Conservation (phyloP, 2,329 filamentous ascomycete genomes). For the Catunica adiposa region DNA sequence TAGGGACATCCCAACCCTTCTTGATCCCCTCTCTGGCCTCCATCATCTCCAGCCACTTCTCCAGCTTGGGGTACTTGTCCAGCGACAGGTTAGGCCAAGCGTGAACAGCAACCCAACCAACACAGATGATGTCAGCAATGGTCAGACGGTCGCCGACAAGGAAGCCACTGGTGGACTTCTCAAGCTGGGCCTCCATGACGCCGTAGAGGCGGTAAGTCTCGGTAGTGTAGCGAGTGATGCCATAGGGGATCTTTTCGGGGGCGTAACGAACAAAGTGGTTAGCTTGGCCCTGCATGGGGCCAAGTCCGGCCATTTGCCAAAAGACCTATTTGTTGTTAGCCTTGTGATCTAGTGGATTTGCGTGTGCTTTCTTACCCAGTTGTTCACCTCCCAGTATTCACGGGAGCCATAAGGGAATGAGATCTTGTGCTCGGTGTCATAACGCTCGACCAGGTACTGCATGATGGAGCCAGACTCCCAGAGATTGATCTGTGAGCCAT, state of each 20-base stretch:
- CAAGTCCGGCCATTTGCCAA: slow-evolving; percentile 65
- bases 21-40: slow-evolving; percentile 53
- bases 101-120: slow-evolving; percentile 54
- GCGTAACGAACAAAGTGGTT: slow-evolving; percentile 77
- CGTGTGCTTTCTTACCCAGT: slow-evolving; percentile 41
- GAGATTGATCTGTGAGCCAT: slow-evolving; percentile 56
- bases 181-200: slow-evolving; percentile 57
- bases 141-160: slow-evolving; percentile 53
- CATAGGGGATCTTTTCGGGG: slow-evolving; percentile 67
- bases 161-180: slow-evolving; percentile 36
- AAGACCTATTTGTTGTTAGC: slow-evolving; percentile 29
- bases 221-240: slow-evolving; percentile 64
- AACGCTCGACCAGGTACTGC: slow-evolving; percentile 67
- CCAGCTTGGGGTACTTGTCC: slow-evolving; percentile 56
- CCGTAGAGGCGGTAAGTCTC: slow-evolving; percentile 72
- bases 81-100: slow-evolving; percentile 38
- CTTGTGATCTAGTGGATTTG: slow-evolving; percentile 3
- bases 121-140: slow-evolving; percentile 64
- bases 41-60: slow-evolving; percentile 62
- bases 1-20: slow-evolving; percentile 59
- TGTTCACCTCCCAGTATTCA: slow-evolving; percentile 66
- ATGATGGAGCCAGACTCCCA: slow-evolving; percentile 77
- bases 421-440: slow-evolving; percentile 69
- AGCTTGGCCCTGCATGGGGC: slow-evolving; percentile 70
- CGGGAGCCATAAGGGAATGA: slow-evolving; percentile 56